These are phyloP conservation scores for Metroxylon sagu DNA, from an alignment of 176 grass and related monocot species.

Conservation along the genomic window DNA sequence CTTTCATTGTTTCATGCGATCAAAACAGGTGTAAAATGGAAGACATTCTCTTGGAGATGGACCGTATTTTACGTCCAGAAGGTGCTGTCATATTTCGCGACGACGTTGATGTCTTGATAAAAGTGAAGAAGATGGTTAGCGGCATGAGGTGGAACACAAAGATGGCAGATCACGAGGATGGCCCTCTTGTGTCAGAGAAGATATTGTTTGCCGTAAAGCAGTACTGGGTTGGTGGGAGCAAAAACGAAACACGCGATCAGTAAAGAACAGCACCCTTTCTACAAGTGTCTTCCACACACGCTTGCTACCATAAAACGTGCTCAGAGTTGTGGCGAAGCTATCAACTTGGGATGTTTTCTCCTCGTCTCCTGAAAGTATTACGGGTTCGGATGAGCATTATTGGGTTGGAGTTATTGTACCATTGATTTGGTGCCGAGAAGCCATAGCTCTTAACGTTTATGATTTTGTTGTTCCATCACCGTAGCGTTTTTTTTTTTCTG, in stretches of 20 bases:
- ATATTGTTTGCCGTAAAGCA: constrained; percentile 67
- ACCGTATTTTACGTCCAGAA: constrained; percentile 76
- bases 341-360: no score
- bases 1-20: constrained; percentile 7
- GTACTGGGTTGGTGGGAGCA: constrained; percentile 44
- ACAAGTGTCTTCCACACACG: no score
- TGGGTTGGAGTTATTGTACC: no score
- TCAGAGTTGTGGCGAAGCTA: no score
- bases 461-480: no score
- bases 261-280: no score
- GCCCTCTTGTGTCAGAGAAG: constrained; percentile 69
- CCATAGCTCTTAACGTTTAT: no score
- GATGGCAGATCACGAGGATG: constrained; percentile 53
- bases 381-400: no score
- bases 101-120: constrained; percentile 45
- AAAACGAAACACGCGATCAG: constrained; percentile 16
- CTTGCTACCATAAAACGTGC: no score
- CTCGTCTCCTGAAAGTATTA: no score
- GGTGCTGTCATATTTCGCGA: constrained; percentile 71
- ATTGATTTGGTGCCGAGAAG: no score
- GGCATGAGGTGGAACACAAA: constrained; percentile 63
- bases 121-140: constrained; percentile 51
- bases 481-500: no score
- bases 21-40: constrained; percentile 63
- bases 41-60: constrained; percentile 88